These are phyloP conservation scores for Spathaspora hagerdaliae DNA, from an alignment of 805 yeast genomes.

Conservation along the genomic window DNA sequence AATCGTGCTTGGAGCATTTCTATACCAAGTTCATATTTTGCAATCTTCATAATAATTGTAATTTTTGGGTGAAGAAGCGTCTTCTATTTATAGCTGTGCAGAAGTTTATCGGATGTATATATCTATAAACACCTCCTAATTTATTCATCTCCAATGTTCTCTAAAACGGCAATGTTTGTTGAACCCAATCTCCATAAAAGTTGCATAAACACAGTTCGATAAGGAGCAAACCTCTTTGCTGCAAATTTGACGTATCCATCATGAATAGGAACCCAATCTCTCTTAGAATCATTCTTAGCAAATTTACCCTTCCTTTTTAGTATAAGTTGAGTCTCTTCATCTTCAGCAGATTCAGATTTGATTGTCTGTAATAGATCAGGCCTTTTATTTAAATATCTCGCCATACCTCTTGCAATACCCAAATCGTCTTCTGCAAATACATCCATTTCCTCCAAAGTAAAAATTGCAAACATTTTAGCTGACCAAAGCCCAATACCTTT, in stretches of 20 bases:
- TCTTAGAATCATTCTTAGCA: slow-evolving; percentile 34
- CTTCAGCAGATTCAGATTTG: slow-evolving; percentile 27
- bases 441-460: slow-evolving; percentile 62
- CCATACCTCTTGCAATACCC: slow-evolving; percentile 81
- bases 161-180: slow-evolving; percentile 49
- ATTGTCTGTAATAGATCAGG: slow-evolving; percentile 46
- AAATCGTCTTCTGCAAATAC: slow-evolving; percentile 76
- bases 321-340: slow-evolving; percentile 27
- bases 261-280: slow-evolving; percentile 65
- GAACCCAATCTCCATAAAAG: slow-evolving; percentile 69
- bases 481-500: slow-evolving; percentile 86
- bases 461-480: slow-evolving; percentile 80
- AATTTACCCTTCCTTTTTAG: slow-evolving; percentile 35
- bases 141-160: slow-evolving; percentile 10
- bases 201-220: slow-evolving; percentile 63
- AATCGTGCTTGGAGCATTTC: background rate
- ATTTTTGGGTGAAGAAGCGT: background rate
- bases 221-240: slow-evolving; percentile 62
- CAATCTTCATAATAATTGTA: slow-evolving; percentile 1
- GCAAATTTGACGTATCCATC: slow-evolving; percentile 54
- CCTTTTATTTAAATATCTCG: slow-evolving; percentile 54
- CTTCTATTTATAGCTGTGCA: background rate
- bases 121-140: background rate
- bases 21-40: slow-evolving; percentile 2
- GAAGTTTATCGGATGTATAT: background rate